Conservation (phyloP, 768 basidiomycete genomes). For the Psilocybe tampanensis region DNA sequence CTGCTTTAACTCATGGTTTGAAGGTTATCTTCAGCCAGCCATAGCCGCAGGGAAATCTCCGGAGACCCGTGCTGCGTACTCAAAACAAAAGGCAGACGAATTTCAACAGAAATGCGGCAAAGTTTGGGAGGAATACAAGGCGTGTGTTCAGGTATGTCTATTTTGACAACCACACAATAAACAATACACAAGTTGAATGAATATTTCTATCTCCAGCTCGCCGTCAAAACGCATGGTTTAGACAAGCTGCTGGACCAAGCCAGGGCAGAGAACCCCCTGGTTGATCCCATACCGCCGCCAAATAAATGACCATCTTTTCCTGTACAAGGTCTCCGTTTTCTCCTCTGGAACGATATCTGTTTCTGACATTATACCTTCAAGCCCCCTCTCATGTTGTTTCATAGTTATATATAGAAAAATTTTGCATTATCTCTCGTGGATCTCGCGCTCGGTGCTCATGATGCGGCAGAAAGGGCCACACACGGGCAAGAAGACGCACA, state of each 20-base stretch:
- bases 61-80: conserved; percentile 57
- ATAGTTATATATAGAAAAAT: too few species aligned
- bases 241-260: conserved; percentile 78
- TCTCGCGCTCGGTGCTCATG: too few species aligned
- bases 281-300: conserved; percentile 52
- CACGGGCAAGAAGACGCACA: too few species aligned
- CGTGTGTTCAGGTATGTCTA: conserved; percentile 80
- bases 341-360: background rate
- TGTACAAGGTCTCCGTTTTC: background rate
- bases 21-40: conserved; percentile 89
- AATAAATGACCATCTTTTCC: background rate
- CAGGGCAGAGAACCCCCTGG: conserved; percentile 74
- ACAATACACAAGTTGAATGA: too few species aligned
- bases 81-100: conserved; percentile 81
- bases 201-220: conserved; percentile 63
- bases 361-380: conserved; percentile 4
- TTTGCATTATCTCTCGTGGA: too few species aligned
- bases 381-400: background rate
- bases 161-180: too few species aligned
- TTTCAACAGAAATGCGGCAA: conserved; percentile 85
- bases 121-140: conserved; percentile 78
- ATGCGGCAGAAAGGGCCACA: too few species aligned
- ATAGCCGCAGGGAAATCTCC: conserved; percentile 42
- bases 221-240: conserved; percentile 76
- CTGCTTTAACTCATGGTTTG: conserved; percentile 98